Evolutionary conservation across 192 early-diverging fungal genomes (phyloP), one percentile per base, ranked within the genome.

Genomic region (Entrophospora sp.): DNA sequence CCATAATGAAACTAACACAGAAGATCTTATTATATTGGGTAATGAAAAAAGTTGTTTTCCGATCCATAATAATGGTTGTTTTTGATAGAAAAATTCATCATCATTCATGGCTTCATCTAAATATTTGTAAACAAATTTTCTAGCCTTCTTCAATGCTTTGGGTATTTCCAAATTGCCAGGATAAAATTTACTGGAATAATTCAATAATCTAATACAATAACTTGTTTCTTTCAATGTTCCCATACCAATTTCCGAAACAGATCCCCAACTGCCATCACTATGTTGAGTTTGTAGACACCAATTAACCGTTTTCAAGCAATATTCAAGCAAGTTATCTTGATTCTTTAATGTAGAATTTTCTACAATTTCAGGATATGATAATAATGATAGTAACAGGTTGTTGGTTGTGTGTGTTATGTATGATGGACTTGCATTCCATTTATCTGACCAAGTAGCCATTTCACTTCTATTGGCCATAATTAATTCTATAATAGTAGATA

Each of bases 151-250:
- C n/a, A 62, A 42, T 62, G 60, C 40, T 2, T 3, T 32, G 2
- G 5, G 16, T 18, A 62, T 44, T 16, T 44, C 8, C 16, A 3
- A 18, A 62, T 62, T 43, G n/a, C 46, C 37, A 0, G 28, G 14
- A 40, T 43, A 62, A 46, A 32, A 18, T 30, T 34, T 25, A 1
- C 5, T 5, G 20, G 24, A 40, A 4, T 18, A 27, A 10, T 51
- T 48, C 36, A 64, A 51, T 51, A 64, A 37, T 25, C 62, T 22
- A 10, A 64, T 20, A 22, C 49, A 12, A 18, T 36, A 51, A 52
- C 45, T 64, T 24, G 62, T 64, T 37, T 64, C 62, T 36, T 64
- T 32, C 8, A 64, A 5, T 14, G 35, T 64, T 22, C 62, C 62
- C 0, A 24, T 24, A 2, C 30, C 7, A 14, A n/a, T 38, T 2